Evolutionary conservation across 164 flowering plant genomes (phyloP), one percentile per base, ranked within the genome.

Genomic region (Vitis amurensis): DNA sequence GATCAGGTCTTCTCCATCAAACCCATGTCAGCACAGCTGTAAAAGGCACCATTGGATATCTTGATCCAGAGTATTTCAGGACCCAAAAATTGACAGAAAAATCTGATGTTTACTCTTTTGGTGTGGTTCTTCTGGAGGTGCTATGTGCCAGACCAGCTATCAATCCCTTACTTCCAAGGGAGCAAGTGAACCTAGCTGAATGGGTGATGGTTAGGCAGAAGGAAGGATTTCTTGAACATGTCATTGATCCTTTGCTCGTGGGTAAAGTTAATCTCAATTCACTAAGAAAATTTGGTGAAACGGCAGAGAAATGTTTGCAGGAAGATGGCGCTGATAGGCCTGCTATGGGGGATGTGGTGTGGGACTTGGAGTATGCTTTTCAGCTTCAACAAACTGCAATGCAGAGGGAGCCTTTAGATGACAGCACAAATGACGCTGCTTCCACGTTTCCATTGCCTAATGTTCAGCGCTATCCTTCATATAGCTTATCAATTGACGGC

Each of bases 281-380:
- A 3, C 19, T 82, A 50, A 77, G 76, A 56, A 37, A 37, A 37
- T 37, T 37, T 37, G 44, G 44, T 37, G 44, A 37, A 37, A 37
- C 44, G 4, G 44, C 70, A 0, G 81, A 73, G 67, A 79, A 75
- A 31, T 82, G 85, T 66, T 68, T 82, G 71, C 66, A 66, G 15
- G 77, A 72, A 53, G 6, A 12, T 61, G 81, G 82, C 6, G 71
- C 4, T 11, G 82, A 79, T 15, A 78, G 85, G 74, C 85, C 82
- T 49, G 53, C 60, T 9, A 79, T 82, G 77, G 66, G 65, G 17
- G 80, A 79, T 52, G 82, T 81, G n/a, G 15, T 68, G 48, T 78
- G 82, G 84, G 68, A 78, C n/a, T 64, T 81, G 44, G 44, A 37
- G 44, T 37, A 37, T 37, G 44, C 44, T 37, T 37, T 4, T 37